Evolutionary conservation across 2,329 filamentous ascomycete species (phyloP).

Genomic region (Trichoderma sp.): DNA sequence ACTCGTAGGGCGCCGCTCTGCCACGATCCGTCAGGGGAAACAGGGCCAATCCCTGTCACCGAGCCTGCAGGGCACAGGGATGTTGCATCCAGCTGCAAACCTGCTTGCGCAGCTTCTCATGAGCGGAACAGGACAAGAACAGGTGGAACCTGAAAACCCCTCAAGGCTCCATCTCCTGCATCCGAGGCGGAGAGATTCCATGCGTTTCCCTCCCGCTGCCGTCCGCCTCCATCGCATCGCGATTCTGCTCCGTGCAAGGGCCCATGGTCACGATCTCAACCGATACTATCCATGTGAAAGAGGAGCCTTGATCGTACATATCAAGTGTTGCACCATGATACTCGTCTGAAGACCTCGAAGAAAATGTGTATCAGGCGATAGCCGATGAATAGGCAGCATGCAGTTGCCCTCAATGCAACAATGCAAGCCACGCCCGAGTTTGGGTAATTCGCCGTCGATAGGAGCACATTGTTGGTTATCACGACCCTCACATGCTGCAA

Average conservation of each 20-base stretch:
- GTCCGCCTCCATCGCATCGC: slow-evolving; percentile 9
- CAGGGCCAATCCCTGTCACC: slow-evolving; percentile 6
- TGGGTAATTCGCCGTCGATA: not conserved
- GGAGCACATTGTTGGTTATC: not conserved
- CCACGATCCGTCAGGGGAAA: slow-evolving; percentile 32
- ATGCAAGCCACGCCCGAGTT: slow-evolving; percentile 8
- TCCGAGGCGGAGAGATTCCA: slow-evolving; percentile 13
- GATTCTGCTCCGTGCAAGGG: not conserved
- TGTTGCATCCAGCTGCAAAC: slow-evolving; percentile 1
- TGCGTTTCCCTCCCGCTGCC: slow-evolving; percentile 16
- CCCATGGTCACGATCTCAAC: slow-evolving; percentile 17
- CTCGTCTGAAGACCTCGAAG: too few relatives aligned
- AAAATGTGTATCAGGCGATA: not conserved
- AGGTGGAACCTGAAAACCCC: slow-evolving; percentile 23
- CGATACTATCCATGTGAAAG: not conserved
- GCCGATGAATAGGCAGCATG: not conserved
- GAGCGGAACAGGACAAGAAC: slow-evolving; percentile 9
- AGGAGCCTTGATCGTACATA: not conserved
- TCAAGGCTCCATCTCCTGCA: slow-evolving; percentile 16
- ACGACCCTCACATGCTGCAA: not conserved
- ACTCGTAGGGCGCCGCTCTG: not conserved
- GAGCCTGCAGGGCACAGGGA: not conserved
- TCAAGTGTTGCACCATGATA: too few relatives aligned
- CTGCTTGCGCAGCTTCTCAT: slow-evolving; percentile 18
- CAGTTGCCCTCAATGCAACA: not conserved